A percentile compares a stretch with the other conserved stretches of the same genome.
Evolutionary conservation across 805 yeast species (phyloP).

Genomic region (Hanseniaspora nectarophila): DNA sequence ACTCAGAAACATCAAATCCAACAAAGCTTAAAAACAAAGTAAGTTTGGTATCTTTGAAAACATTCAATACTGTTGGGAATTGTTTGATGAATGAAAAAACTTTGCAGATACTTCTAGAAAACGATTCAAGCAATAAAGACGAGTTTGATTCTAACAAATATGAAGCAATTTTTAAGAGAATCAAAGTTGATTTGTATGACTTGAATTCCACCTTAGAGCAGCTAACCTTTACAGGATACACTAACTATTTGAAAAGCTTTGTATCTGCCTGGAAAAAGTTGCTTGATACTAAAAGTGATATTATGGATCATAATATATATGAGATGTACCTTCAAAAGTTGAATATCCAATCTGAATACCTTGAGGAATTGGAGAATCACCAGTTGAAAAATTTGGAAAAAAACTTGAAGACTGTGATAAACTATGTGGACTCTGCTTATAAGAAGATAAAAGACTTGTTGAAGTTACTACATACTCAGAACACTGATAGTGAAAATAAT

Average conservation of each 20-base stretch:
- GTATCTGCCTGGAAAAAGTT: not conserved
- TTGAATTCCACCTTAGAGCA: not conserved
- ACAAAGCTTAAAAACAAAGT: not conserved
- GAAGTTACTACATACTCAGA: not conserved
- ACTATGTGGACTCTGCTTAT: not conserved
- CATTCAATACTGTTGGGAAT: not conserved
- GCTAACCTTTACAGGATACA: not conserved
- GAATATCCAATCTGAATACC: not conserved
- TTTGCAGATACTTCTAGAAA: not conserved
- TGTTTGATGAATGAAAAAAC: not conserved
- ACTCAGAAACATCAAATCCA: not conserved
- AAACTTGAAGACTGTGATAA: not conserved
- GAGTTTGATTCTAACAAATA: not conserved
- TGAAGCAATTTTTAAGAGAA: not conserved
- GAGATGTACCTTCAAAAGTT: slow-evolving; percentile 10
- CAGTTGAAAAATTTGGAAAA: not conserved
- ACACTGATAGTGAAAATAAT: not conserved
- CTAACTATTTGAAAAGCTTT: not conserved
- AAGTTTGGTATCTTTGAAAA: not conserved
- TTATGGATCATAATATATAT: not conserved
- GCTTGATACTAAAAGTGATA: not conserved
- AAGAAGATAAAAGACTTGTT: not conserved
- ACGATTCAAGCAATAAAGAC: not conserved
- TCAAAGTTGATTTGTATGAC: not conserved
- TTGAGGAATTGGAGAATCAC: not conserved